Evolutionary conservation across 2,329 filamentous ascomycete species (phyloP), one percentile per base, ranked within the genome.

Genomic region (Pyrenophora seminiperda): DNA sequence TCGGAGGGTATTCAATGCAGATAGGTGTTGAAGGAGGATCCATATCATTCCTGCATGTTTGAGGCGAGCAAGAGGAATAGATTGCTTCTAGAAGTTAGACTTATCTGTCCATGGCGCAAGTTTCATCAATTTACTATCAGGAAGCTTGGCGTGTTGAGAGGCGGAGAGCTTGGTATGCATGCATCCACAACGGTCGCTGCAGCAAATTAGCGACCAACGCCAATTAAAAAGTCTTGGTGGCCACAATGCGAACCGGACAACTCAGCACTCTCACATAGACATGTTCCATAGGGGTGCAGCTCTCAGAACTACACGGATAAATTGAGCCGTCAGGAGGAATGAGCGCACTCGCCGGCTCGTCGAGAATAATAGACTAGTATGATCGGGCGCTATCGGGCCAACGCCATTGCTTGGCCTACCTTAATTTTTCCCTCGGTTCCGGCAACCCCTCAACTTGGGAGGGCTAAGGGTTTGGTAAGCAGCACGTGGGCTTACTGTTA

Each of bases 401-500:
- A 45, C 50, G 47, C 52, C 58, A 58, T 61, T 66, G 67, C 66
- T 70, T 70, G 67, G 65, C 63, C 58, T 66, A 67, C 65, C 61
- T 68, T 67, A 67, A 27, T 27, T 48, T 43, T 55, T 60, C 47
- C 49, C 41, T 56, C 54, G 49, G 54, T 47, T 29, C 47, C 37
- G 44, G 39, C 24, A 42, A 47, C 20, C 36, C 44, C 45, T 47
- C 49, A 36, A 31, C 33, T 15, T 17, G 34, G 10, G 24, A 24
- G 32, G 46, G 51, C 34, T 14, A 37, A 41, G 42, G 30, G 31
- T 42, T 31, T 31, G 31, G 45, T 18, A 17, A 22, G 29, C 22
- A 48, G 42, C 48, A 47, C 33, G 33, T 50, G 32, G 29, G 18
- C 36, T 39, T 40, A 29, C 29, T n/a, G 9, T 41, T 24, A 33